Base-by-base conservation (phyloP, 2,329 filamentous ascomycete species). In the Fusarium keratoplasticum region DNA sequence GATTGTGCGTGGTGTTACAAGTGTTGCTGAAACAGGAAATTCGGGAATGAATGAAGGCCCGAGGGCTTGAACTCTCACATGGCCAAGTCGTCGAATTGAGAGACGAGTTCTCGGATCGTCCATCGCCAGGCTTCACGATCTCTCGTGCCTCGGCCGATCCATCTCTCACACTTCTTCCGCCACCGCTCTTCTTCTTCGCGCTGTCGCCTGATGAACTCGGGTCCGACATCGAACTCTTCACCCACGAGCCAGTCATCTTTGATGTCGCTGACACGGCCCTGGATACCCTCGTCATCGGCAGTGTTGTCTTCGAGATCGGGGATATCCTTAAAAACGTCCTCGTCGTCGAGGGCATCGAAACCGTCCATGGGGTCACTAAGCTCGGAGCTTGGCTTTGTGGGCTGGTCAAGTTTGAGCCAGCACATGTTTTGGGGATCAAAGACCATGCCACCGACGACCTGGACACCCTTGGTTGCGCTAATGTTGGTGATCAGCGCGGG, bases 391-490 rank as follows among this genome's bases (percentile, higher is more conserved):
- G 83, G 78, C 60, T 86, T 85, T n/a, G 82, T 81, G 33, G 87
- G 81, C 20, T 86, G 82, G 55, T 88, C 86, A 71, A 96, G 87
- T 82, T 98, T 98, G 66, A 98, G 88, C 96, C 96, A 99, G 82
- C 95, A 97, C 96, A 99, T 98, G 77, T 94, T 94, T 72, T 95
- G 92, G 5, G 96, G 96, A 80, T 99, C 96, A 81, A 98, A 99
- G 11, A 98, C 93, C 96, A 99, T 99, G 76, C 95, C 95, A n/a
- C 95, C 94, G 67, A 98, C 95, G 38, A 98, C 93, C 83, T 98
- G 95, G 16, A 98, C 93, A 71, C 95, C 95, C 79, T 96, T 94
- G 70, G 92, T 92, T 6, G 92, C 89, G 64, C 93, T 94, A 74
- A 98, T 94, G 75, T 98, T 96, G 57, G 95, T 95, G 78, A 99